Conservation (phyloP, 139 green algal genomes). For the Nannochloris sp. region DNA sequence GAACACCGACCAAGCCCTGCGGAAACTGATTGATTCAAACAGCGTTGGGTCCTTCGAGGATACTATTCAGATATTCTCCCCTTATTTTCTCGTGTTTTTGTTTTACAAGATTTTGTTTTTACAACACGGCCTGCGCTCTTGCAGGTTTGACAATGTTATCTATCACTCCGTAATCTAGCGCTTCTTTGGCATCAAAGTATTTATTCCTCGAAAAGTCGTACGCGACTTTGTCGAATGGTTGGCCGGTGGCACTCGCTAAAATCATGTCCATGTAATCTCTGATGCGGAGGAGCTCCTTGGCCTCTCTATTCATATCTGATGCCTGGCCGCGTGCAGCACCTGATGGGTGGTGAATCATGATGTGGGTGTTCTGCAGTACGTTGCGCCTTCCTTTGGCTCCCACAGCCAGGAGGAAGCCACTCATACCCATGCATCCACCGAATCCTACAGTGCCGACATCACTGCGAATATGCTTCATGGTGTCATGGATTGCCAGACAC, state of each 20-base stretch:
- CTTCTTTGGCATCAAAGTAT: conserved; percentile 62
- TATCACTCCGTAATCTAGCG: conserved; percentile 67
- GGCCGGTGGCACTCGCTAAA: conserved; percentile 66
- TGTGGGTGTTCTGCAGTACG: conserved; percentile 79
- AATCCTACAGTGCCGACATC: conserved; percentile 91
- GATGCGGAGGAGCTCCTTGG: conserved; percentile 84
- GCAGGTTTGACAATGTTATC: conserved; percentile 40
- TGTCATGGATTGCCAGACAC: conserved; percentile 92
- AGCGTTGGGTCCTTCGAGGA: too few species aligned
- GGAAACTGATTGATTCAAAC: too few species aligned
- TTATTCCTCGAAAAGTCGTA: conserved; percentile 53
- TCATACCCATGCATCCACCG: conserved; percentile 90
- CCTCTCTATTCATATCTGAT: conserved; percentile 95
- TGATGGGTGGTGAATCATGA: conserved; percentile 96
- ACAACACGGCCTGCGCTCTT: conserved; percentile 12
- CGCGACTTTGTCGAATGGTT: conserved; percentile 65
- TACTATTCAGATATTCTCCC: too few species aligned
- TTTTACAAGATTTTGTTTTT: background rate
- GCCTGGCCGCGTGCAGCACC: conserved; percentile 84
- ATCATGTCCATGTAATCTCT: conserved; percentile 82
- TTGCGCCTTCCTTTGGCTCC: conserved; percentile 88
- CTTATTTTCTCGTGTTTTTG: background rate
- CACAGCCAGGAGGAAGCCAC: conserved; percentile 86
- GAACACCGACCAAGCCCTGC: too few species aligned
- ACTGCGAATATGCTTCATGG: conserved; percentile 86